These are phyloP conservation scores for Cercospora janseana DNA, from an alignment of 2,329 filamentous ascomycete genomes.

Conservation along the genomic window DNA sequence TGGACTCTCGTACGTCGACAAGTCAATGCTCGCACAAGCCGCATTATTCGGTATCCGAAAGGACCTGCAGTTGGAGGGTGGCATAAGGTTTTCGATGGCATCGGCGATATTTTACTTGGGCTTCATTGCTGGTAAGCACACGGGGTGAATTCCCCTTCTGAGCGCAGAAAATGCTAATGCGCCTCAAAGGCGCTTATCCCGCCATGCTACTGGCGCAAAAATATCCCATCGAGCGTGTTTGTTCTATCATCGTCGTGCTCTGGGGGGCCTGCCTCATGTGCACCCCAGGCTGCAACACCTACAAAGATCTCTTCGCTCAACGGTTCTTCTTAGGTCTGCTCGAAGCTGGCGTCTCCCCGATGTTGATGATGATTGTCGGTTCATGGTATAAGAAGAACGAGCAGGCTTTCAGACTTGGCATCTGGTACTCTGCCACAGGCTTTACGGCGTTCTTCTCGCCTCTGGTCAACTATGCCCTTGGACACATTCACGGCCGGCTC, in stretches of 20 bases:
- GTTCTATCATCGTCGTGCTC: slow-evolving; percentile 38
- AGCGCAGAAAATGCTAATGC: neutral
- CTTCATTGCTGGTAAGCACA: slow-evolving; percentile 45
- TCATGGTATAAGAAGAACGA: slow-evolving; percentile 33
- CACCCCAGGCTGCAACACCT: slow-evolving; percentile 43
- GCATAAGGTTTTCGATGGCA: slow-evolving; percentile 47
- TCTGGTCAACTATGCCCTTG: slow-evolving; percentile 51
- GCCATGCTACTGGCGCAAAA: slow-evolving; percentile 46
- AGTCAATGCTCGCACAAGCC: slow-evolving; percentile 56
- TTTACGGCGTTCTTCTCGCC: slow-evolving; percentile 49
- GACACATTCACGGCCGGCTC: slow-evolving; percentile 41
- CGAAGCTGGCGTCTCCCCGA: slow-evolving; percentile 46
- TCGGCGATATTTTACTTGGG: slow-evolving; percentile 52
- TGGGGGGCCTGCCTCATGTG: slow-evolving; percentile 43
- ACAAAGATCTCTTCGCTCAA: slow-evolving; percentile 45
- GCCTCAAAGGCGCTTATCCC: slow-evolving; percentile 41
- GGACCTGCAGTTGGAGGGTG: slow-evolving; percentile 44
- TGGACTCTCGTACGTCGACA: slow-evolving; percentile 52
- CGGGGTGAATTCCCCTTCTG: neutral
- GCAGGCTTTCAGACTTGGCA: slow-evolving; percentile 31
- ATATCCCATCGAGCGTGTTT: slow-evolving; percentile 49
- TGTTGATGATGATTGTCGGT: slow-evolving; percentile 21
- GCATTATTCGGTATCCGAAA: slow-evolving; percentile 45
- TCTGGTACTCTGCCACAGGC: slow-evolving; percentile 42
- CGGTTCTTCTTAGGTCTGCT: slow-evolving; percentile 58